A percentile compares a stretch with the other conserved stretches of the same genome.
Conservation (phyloP, 139 green algal species). For the Pycnococcus provasolii region DNA sequence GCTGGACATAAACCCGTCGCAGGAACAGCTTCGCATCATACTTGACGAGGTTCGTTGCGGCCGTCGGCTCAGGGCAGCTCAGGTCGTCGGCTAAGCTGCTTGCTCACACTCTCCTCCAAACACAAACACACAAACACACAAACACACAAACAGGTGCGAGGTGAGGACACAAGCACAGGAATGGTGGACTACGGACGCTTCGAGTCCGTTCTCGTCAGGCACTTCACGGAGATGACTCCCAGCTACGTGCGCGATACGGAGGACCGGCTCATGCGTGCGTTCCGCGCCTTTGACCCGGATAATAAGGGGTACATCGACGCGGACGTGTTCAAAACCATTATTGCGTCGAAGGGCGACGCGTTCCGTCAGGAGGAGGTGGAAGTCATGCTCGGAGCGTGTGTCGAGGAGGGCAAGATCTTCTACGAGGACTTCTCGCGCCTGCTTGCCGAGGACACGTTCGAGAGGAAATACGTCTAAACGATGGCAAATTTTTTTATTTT, state of each 20-base stretch:
- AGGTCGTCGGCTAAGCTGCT: no score
- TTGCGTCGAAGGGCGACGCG: constrained; percentile 33
- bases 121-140: no score
- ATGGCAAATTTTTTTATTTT: no score
- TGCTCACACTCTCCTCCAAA: no score
- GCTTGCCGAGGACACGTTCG: background rate
- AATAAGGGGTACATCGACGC: constrained; percentile 40
- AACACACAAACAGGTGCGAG: no score
- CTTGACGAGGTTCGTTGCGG: no score
- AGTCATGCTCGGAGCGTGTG: constrained; percentile 34
- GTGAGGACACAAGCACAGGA: no score
- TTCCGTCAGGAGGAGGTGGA: constrained; percentile 37
- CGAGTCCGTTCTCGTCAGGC: constrained; percentile 29
- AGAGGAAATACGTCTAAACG: no score
- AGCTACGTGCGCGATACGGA: constrained; percentile 36
- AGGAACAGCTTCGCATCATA: no score
- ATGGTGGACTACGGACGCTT: constrained; percentile 16
- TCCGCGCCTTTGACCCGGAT: constrained; percentile 43
- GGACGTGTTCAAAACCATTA: constrained; percentile 26
- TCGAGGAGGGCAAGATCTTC: constrained; percentile 31
- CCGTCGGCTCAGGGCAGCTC: no score
- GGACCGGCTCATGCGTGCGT: constrained; percentile 41
- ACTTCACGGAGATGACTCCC: constrained; percentile 22
- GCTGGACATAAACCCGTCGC: no score
- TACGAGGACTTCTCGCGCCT: constrained; percentile 10